Evolutionary conservation across 2,329 filamentous ascomycete species (phyloP), one percentile per base, ranked within the genome.

Genomic region (Aspergillus sp.): DNA sequence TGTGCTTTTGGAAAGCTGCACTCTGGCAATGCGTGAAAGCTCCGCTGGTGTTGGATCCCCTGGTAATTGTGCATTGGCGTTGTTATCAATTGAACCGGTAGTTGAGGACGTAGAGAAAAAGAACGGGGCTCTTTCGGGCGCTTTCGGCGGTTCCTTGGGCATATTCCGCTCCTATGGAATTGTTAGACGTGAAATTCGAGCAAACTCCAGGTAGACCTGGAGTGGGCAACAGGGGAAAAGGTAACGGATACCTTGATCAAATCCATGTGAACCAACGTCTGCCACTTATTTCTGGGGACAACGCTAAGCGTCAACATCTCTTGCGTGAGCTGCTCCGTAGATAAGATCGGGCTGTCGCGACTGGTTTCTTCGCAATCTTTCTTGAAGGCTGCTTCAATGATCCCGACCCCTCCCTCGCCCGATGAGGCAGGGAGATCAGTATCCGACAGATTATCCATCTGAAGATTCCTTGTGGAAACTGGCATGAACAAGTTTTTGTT

Each of bases 101-200:
- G 52, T 44, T 1, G 70, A 56, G 23, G 70, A 56, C 31, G 72
- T 68, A 17, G 92, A 91, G 4, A 98, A 81, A 80, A 98, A 98
- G 81, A 98, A 98, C 0, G 95, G 96, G 0, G 93, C 93, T 70
- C 96, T 96, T 72, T 97, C 91, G 0, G 95, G 95, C 6, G 87
- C 84, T 77, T 97, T 97, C 15, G 93, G 93, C 0, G 93, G 86
- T 73, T 97, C 92, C 64, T 87, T 93, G 0, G 96, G 95, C 75
- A 95, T 96, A 77, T 99, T 99, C 60, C 95, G 90, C 75, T 92
- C 86, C 77, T 93, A 75, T 19, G 53, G 52, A 44, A 55, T 48
- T 46, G 62, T 65, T 61, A 68, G 54, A 47, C 23, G 14, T 12
- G 11, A 40, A 12, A 2, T 19, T 19, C 9, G 11, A n/a, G 31